Evolutionary conservation across 2,329 filamentous ascomycete species (phyloP), one percentile per base, ranked within the genome.

Genomic region (Hymenoscyphus infarciens): DNA sequence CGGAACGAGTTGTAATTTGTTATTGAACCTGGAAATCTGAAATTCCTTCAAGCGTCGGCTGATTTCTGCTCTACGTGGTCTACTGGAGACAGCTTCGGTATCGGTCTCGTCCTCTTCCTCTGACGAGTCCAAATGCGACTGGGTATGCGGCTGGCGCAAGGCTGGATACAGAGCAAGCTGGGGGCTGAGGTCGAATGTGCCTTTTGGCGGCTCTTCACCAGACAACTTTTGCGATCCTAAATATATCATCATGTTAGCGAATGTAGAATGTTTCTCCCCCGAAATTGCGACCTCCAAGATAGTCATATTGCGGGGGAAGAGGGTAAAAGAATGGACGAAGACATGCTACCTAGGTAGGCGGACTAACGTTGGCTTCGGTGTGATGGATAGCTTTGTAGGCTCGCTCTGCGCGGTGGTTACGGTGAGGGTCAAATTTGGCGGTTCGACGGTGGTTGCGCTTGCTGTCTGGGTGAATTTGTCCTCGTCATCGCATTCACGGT

Each of bases 241-340:
- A 11, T 31, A 16, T 56, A 56, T 56, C 25, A 3, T 31, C 54
- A 56, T 31, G 16, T 56, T 56, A 56, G 27, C 54, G 15, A 56
- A 56, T 56, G 27, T 27, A 33, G 27, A 4, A 16, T n/a, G 3
- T 25, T 7, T 5, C 49, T 22, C 49, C 33, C 42, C 39, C 42
- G 8, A 22, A 49, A 10, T 11, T 22, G 19, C n/a, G 42, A 49
- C n/a, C 42, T 49, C n/a, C n/a, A 49, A 22, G 19, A 25, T 11
- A 13, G 10, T 49, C 42, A 49, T 22, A 49, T n/a, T 49, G 54
- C 27, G 54, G 27, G 29, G 11, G 27, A 31, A 8, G 27, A 56
- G 16, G 27, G 16, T 56, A 31, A 22, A 49, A 19, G 42, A 49
- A 22, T 19, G 19, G n/a, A 49, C 42, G 42, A 22, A 22, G 42